Base-by-base conservation (phyloP, 345 rosid genomes). In the Acer yangbiense region DNA sequence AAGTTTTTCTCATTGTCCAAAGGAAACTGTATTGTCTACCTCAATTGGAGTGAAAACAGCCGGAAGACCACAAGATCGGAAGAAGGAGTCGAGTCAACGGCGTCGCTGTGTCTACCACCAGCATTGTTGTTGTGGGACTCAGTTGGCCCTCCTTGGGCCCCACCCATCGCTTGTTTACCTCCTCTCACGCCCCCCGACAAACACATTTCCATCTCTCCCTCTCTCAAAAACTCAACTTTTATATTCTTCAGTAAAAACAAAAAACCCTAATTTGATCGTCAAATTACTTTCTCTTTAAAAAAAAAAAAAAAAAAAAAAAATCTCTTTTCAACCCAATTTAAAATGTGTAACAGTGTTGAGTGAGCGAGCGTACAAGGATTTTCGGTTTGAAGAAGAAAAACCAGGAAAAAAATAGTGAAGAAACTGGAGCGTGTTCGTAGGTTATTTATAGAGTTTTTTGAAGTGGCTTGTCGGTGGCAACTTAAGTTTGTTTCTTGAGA, bases 101-200 rank as follows among this genome's bases (percentile, higher is more conserved):
- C 97, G 18, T 90, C 97, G 76, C 89, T 84, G 43, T 65, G 85
- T 29, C 35, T 32, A 3, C 71, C 54, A 20, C 78, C 87, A 2
- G 79, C 86, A 67, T 43, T 32, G 35, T 67, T 68, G 81, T 78
- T 84, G 41, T 52, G 54, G 55, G 68, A 11, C 2, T 70, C 65
- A 3, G 71, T 57, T 80, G 89, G 76, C 74, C 77, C 77, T n/a
- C 52, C 79, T 14, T 80, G 86, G 82, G 82, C 67, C 73, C 94
- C 94, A 70, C 95, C 97, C 1, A 91, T 68, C 7, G 91, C 97
- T 78, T 90, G 92, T 80, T 90, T 82, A 23, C 95, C 97, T 13
- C 94, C 98, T 61, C 43, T 78, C 79, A 92, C 75, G 29, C 89
- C 90, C 8, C 54, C 29, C 8, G 95, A 85, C 1, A 82, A 58